These are phyloP conservation scores for Glarea lozoyensis DNA, from an alignment of 495 filamentous ascomycete genomes.

Conservation along the genomic window DNA sequence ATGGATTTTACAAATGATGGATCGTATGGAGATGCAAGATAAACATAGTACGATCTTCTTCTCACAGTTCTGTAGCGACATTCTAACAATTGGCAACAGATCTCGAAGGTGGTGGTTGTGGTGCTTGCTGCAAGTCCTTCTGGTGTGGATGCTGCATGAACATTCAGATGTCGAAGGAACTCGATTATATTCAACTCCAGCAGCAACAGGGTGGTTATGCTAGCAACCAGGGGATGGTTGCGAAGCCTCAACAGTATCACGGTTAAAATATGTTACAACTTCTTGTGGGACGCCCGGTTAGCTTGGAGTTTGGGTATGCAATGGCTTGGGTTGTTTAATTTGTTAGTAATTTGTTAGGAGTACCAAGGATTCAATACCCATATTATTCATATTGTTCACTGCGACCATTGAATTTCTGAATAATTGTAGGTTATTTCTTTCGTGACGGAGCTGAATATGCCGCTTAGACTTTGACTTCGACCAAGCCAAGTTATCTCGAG, in stretches of 20 bases:
- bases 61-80: background rate
- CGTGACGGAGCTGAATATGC: too few relatives aligned
- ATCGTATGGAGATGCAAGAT: background rate
- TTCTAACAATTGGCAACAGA: background rate
- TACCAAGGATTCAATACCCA: too few relatives aligned
- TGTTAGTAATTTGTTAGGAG: too few relatives aligned
- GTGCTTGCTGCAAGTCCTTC: background rate
- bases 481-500: too few relatives aligned
- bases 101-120: background rate
- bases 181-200: background rate
- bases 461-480: too few relatives aligned
- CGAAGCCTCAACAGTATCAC: background rate
- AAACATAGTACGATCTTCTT: slow-evolving; percentile 1
- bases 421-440: too few relatives aligned
- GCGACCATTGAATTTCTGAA: too few relatives aligned
- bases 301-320: too few relatives aligned
- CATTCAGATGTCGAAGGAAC: slow-evolving; percentile 1
- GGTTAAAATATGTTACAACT: too few relatives aligned
- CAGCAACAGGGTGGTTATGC: background rate
- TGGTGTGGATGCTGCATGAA: background rate
- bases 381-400: too few relatives aligned
- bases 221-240: background rate
- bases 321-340: too few relatives aligned
- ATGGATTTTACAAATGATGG: background rate
- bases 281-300: too few relatives aligned